Evolutionary conservation across 257 asterid genomes (phyloP).

Genomic region (Plantago major): DNA sequence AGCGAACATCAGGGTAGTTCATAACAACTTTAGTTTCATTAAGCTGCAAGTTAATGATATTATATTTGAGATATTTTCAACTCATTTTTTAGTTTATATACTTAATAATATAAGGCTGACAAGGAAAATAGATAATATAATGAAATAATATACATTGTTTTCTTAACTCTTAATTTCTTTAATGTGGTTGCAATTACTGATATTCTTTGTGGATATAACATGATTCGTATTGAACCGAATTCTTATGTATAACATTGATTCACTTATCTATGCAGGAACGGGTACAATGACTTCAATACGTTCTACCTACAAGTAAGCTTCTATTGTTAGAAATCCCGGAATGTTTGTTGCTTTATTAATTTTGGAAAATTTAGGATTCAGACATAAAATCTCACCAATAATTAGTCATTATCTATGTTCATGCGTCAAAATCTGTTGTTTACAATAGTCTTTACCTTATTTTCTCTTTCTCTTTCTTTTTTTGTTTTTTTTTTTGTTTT

Average conservation of each 20-base stretch:
- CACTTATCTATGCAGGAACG: slow-evolving; percentile 72
- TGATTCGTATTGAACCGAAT: neutral
- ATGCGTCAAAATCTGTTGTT: neutral
- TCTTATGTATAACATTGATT: neutral
- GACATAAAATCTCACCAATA: too few relatives aligned
- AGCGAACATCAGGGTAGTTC: too few relatives aligned
- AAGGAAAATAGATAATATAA: too few relatives aligned
- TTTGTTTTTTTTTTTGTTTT: too few relatives aligned
- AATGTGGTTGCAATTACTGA: too few relatives aligned
- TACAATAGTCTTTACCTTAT: slow-evolving; percentile 2
- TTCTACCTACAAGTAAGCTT: slow-evolving; percentile 95
- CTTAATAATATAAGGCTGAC: too few relatives aligned
- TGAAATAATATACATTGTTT: too few relatives aligned
- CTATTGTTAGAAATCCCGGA: neutral
- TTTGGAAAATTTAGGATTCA: slow-evolving; percentile 2
- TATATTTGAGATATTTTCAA: too few relatives aligned
- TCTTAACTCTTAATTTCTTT: too few relatives aligned
- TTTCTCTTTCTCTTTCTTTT: neutral
- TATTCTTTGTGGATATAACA: slow-evolving; percentile 8
- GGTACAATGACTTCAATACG: slow-evolving; percentile 98
- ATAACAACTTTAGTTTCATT: too few relatives aligned
- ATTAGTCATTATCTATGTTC: neutral
- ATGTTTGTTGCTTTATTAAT: slow-evolving; percentile 14
- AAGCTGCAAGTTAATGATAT: too few relatives aligned
- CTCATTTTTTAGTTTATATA: too few relatives aligned